These are phyloP conservation scores for Aureobasidium leucospermi DNA, from an alignment of 2,329 filamentous ascomycete genomes.

Conservation along the genomic window DNA sequence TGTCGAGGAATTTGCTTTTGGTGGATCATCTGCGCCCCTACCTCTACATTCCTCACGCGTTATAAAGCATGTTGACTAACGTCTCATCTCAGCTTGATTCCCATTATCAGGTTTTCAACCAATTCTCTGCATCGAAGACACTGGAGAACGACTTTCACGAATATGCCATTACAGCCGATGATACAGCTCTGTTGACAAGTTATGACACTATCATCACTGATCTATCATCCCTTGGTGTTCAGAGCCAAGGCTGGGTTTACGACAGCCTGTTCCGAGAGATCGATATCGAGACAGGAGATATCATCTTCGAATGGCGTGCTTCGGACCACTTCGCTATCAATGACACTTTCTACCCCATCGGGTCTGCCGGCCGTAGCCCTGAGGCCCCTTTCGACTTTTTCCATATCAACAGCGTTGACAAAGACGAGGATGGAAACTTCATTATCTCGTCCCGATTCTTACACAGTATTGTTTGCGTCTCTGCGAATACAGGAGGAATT, in stretches of 20 bases:
- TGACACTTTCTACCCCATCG: constrained; percentile 26
- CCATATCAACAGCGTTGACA: constrained; percentile 48
- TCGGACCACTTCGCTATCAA: constrained; percentile 28
- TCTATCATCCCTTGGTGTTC: constrained; percentile 19
- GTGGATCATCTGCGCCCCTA: too few relatives aligned
- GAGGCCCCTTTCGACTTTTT: constrained; percentile 39
- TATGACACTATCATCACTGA: constrained; percentile 30
- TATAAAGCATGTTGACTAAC: neutral
- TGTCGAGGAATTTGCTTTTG: too few relatives aligned
- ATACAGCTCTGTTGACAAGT: constrained; percentile 37
- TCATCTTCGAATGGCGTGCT: constrained; percentile 36
- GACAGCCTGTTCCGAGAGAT: constrained; percentile 40
- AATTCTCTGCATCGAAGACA: constrained; percentile 25
- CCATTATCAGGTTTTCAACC: constrained; percentile 25
- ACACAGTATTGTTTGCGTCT: constrained; percentile 40
- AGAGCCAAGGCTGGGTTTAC: constrained; percentile 32
- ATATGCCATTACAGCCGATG: constrained; percentile 33
- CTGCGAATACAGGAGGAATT: constrained; percentile 35
- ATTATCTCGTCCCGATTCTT: constrained; percentile 44
- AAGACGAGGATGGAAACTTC: constrained; percentile 41
- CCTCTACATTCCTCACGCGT: too few relatives aligned
- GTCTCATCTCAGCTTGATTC: constrained; percentile 16
- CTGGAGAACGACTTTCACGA: constrained; percentile 37
- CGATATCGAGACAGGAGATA: constrained; percentile 32
- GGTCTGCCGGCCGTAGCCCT: constrained; percentile 36